These are phyloP conservation scores for Phylloporus sp. DNA, from an alignment of 768 basidiomycete genomes.

Conservation along the genomic window DNA sequence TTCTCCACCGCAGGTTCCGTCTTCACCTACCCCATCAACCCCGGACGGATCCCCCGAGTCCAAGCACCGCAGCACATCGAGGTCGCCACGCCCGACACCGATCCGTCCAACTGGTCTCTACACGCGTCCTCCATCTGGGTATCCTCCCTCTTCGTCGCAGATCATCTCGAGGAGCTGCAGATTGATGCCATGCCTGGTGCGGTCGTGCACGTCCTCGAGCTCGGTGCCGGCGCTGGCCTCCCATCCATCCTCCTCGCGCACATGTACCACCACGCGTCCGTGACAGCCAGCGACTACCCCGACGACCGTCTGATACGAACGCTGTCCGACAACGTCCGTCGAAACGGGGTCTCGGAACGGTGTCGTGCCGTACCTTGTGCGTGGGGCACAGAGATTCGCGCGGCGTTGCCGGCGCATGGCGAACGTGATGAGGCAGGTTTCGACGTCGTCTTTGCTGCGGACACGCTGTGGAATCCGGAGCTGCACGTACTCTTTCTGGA, in stretches of 20 bases:
- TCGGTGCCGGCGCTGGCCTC: conserved; percentile 71
- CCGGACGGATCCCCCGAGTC: conserved; percentile 14
- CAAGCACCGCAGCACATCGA: conserved; percentile 30
- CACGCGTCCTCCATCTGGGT: conserved; percentile 78
- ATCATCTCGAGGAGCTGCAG: conserved; percentile 50
- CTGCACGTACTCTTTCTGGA: conserved; percentile 50
- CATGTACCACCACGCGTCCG: conserved; percentile 33
- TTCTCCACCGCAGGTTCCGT: conserved; percentile 50
- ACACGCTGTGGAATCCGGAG: conserved; percentile 74
- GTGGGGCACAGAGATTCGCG: conserved; percentile 58
- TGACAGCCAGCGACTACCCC: conserved; percentile 68
- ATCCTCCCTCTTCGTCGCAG: conserved; percentile 61
- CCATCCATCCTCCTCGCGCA: conserved; percentile 66
- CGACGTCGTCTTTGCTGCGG: conserved; percentile 67
- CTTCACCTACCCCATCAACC: conserved; percentile 41
- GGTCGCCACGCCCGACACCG: conserved; percentile 59
- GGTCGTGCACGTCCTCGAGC: conserved; percentile 49
- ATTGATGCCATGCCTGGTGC: conserved; percentile 28
- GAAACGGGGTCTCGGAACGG: conserved; percentile 43
- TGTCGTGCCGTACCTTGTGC: conserved; percentile 55
- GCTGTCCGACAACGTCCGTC: conserved; percentile 50
- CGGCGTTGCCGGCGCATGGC: conserved; percentile 11
- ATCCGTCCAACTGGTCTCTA: conserved; percentile 64
- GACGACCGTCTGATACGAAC: conserved; percentile 56
- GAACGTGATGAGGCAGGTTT: conserved; percentile 32